Conservation (phyloP, 208 protist genomes). For the Trypanosoma melophagium region DNA sequence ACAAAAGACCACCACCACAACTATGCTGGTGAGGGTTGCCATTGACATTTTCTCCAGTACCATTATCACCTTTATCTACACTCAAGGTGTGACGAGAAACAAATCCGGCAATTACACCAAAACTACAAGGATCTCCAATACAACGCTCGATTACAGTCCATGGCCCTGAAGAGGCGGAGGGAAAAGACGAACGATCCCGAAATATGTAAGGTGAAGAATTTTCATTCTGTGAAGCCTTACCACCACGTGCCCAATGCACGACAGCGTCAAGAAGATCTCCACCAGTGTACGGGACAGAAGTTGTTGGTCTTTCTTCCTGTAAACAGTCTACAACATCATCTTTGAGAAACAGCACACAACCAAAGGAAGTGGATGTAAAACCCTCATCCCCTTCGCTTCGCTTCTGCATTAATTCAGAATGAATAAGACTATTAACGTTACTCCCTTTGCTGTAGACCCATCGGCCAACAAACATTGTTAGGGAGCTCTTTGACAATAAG, state of each 20-base stretch:
- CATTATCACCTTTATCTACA: not conserved
- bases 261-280: constrained; percentile 21
- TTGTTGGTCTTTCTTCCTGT: not conserved
- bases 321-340: constrained; percentile 16
- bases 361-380: constrained; percentile 3
- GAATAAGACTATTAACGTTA: constrained; percentile 8
- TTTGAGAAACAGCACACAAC: constrained; percentile 28
- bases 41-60: not conserved
- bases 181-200: not conserved
- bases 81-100: constrained; percentile 2
- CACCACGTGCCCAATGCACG: constrained; percentile 20
- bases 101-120: constrained; percentile 36
- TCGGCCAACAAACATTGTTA: constrained; percentile 17
- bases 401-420: not conserved
- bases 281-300: not conserved
- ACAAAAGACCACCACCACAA: constrained; percentile 3
- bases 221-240: not conserved
- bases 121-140: constrained; percentile 28
- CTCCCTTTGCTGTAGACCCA: constrained; percentile 22
- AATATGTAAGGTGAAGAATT: not conserved
- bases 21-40: not conserved
- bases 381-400: not conserved
- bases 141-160: constrained; percentile 23
- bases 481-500: not conserved
- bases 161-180: constrained; percentile 8